Percentiles rank a stretch among this genome's conserved stretches.
Conservation (phyloP, 129 eudicot genomes). For the Arctium lappa region DNA sequence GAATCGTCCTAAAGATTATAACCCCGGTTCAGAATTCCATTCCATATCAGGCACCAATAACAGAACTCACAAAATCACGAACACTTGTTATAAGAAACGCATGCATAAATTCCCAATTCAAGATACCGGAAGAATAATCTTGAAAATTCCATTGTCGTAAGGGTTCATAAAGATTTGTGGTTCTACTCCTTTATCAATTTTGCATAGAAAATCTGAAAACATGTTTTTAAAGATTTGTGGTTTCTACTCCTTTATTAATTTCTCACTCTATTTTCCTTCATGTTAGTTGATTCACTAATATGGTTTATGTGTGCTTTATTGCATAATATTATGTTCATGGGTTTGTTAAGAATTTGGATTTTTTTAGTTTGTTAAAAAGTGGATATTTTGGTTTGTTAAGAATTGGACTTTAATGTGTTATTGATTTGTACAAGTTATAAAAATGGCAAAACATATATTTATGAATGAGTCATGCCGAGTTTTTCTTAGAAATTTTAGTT, state of each 20-base stretch:
- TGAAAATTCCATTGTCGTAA: not conserved
- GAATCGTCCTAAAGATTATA: not conserved
- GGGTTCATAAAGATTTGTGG: not conserved
- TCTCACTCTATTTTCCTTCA: no score
- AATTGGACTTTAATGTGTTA: no score
- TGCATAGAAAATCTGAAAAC: not conserved
- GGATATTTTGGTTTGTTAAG: no score
- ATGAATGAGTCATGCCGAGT: no score
- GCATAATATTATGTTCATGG: no score
- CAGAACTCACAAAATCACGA: not conserved
- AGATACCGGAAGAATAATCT: not conserved
- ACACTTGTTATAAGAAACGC: not conserved
- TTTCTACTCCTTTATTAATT: not conserved
- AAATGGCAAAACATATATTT: no score
- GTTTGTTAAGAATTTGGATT: no score
- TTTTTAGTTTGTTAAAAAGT: no score
- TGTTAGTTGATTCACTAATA: no score
- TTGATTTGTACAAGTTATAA: no score
- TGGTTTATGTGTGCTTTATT: no score
- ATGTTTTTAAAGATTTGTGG: not conserved
- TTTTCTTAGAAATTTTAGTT: no score
- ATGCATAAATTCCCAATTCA: not conserved
- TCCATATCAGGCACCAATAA: not conserved
- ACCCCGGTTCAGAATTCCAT: not conserved
- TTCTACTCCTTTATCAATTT: slow-evolving; percentile 14